Evolutionary conservation across 1,139 yeast genomes (phyloP), one percentile per base, ranked within the genome.

Genomic region (Scheffersomyces illinoinensis): DNA sequence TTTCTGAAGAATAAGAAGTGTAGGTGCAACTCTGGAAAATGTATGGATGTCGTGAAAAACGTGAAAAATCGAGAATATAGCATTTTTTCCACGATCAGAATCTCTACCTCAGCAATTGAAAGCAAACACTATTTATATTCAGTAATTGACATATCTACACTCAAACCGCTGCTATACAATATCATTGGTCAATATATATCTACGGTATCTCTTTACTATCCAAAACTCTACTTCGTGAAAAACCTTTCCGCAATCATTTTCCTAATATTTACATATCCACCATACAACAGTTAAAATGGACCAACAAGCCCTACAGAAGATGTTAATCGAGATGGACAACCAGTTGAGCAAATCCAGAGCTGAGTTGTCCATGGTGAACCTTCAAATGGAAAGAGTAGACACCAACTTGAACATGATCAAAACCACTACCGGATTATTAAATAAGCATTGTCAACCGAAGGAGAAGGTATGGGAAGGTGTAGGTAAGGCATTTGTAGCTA

Each of bases 381-480:
- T 85, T 48, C 96, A 88, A 69, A 73, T 88, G 61, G 80, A 82
- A 50, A 74, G 86, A 53, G 79, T 85, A 39, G 79, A 82, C 58
- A 85, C 91, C 61, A 88, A 87, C 67, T 79, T 86, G 65, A 79
- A 79, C 64, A 73, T 90, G 54, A 83, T 88, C 47, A 82, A 83
- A 23, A 77, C 85, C 53, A 88, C 96, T 10, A 76, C 81, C 47
- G 67, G 78, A 52, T 88, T 88, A 63, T 76, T 91, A 59, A 77
- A 77, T 52, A 63, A 68, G 56, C 66, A 76, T 50, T 80, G 85
- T 56, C 65, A 73, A 24, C 73, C 73, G 3, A 74, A 76, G 47
- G 83, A 85, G 21, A 70, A 72, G 2, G 93, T 93, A 5, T 93
- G 97, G 96, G 87, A 91, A 69, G 92, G 97, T 2, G 84, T 91